Evolutionary conservation across 768 basidiomycete species (phyloP), one percentile per base, ranked within the genome.

Genomic region (Tephrocybe sp.): DNA sequence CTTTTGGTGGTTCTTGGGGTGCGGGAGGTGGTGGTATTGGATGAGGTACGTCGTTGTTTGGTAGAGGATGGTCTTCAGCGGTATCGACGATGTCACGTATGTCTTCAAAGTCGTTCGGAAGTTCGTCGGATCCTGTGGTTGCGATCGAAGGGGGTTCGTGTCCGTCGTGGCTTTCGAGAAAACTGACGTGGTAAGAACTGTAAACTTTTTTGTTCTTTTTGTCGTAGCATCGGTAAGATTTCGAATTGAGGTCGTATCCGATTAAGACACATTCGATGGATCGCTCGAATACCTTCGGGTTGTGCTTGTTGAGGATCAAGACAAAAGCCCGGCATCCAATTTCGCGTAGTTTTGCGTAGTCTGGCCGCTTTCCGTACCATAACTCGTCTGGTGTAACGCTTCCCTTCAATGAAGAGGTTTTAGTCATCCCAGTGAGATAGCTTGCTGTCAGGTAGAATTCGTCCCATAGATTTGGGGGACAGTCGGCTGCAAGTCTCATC

Each of bases 231-330:
- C 31, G 27, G 15, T 31, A 27, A 8, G 62, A 67, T 46, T 71
- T 71, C 2, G 68, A 61, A n/a, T 60, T 57, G 1, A 47, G 31
- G 1, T 61, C 55, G 47, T 73, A 76, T 1, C 72, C 69, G 42
- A 75, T 60, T 25, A 72, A 69, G 1, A 69, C 49, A 46, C 74
- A 74, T 56, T 69, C 65, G 18, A 61, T 34, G 1, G 60, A 60
- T 1, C 50, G 49, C 10, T 52, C 55, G 36, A 43, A 61, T 27
- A 66, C 55, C 25, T 64, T 64, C 1, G 61, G 59, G 22, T 64
- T 58, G 38, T 68, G 61, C 13, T 63, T 53, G 41, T 69, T 65
- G 29, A 60, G 65, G 8, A 68, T 58, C n/a, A 66, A 62, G 27
- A 67, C 66, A 43, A 67, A 71, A 9, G 65, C 66, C 8, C 45